A percentile compares a stretch with the other conserved stretches of the same genome.
Evolutionary conservation across 495 filamentous ascomycete genomes (phyloP).

Genomic region (Chaetomium tenue): DNA sequence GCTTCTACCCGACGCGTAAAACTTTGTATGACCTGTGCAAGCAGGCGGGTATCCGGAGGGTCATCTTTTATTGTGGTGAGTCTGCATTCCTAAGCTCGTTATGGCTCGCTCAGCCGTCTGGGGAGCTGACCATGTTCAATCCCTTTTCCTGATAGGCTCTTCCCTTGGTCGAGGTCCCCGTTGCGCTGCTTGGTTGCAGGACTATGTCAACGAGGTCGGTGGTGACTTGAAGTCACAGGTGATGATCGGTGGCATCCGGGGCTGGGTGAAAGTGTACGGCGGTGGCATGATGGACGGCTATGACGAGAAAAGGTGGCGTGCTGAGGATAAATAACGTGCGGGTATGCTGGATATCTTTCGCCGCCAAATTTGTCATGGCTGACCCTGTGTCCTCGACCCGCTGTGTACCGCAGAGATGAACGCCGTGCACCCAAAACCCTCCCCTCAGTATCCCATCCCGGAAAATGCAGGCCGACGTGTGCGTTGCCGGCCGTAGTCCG

Average conservation of each 20-base stretch:
- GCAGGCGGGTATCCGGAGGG: constrained; percentile 43
- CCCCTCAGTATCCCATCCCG: constrained; percentile 13
- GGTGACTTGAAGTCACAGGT: constrained; percentile 44
- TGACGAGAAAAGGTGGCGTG: constrained; percentile 47
- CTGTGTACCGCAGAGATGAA: constrained; percentile 17
- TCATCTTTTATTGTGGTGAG: constrained; percentile 53
- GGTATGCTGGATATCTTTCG: constrained; percentile 21
- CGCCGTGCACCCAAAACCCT: constrained; percentile 21
- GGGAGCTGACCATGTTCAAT: background rate
- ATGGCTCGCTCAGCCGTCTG: no score
- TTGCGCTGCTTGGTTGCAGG: constrained; percentile 51
- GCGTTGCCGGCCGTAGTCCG: background rate
- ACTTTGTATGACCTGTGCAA: constrained; percentile 43
- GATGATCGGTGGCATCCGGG: constrained; percentile 50
- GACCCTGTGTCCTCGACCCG: background rate
- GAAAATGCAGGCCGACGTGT: background rate
- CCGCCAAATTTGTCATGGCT: background rate
- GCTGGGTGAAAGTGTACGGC: constrained; percentile 50
- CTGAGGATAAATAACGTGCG: constrained; percentile 25
- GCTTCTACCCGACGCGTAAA: constrained; percentile 44
- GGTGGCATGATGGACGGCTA: constrained; percentile 48
- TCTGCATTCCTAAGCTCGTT: constrained; percentile 2
- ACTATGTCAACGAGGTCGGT: constrained; percentile 39
- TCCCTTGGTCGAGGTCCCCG: constrained; percentile 46
- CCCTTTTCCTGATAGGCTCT: constrained; percentile 36